Conservation (phyloP, 176 grass and related monocot species). For the Eragrostis nindensis region DNA sequence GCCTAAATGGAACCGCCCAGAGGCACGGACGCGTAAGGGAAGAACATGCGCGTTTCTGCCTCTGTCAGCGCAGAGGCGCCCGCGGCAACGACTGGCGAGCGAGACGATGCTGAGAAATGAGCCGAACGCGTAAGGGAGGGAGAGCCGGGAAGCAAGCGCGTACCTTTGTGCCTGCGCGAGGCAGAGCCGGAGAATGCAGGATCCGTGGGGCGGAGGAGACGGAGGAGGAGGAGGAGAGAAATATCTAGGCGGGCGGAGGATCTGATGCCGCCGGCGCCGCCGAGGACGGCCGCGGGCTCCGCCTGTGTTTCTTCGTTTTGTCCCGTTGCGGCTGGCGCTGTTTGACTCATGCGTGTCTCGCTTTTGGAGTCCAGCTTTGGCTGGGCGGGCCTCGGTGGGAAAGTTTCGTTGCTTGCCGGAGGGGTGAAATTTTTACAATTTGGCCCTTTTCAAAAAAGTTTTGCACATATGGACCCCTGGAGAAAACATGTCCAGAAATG, state of each 20-base stretch:
- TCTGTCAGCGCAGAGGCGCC: not conserved
- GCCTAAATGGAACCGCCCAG: not conserved
- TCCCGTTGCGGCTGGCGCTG: not conserved
- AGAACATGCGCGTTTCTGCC: not conserved
- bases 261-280: not conserved
- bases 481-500: too few species aligned
- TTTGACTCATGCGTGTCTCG: too few species aligned
- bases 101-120: not conserved
- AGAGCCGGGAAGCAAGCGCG: not conserved
- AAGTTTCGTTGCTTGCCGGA: too few species aligned
- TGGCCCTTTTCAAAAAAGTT: too few species aligned
- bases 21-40: not conserved
- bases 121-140: not conserved
- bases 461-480: too few species aligned
- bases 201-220: not conserved
- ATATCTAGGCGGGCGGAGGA: not conserved
- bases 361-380: too few species aligned
- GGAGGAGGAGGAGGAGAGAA: not conserved
- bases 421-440: too few species aligned
- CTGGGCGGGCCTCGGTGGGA: too few species aligned
- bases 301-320: not conserved
- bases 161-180: not conserved
- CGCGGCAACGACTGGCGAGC: not conserved
- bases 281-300: not conserved
- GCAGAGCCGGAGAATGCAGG: not conserved